Conservation (phyloP, 305 asterid genomes). For the Fraxinus platypoda region DNA sequence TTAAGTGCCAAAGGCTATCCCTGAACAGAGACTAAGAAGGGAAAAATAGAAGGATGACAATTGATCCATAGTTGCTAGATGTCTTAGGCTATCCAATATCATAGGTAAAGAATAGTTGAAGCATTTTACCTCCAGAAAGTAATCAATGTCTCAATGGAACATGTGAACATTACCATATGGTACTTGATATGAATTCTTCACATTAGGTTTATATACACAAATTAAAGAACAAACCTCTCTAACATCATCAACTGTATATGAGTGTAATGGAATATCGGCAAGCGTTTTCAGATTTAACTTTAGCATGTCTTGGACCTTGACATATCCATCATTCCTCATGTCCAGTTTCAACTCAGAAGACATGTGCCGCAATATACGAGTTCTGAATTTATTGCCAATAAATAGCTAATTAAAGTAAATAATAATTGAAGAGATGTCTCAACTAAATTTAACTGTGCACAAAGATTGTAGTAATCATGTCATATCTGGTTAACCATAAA, state of each 20-base stretch:
- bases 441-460: background rate
- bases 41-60: background rate
- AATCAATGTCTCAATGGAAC: background rate
- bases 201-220: background rate
- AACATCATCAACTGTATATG: conserved; percentile 73
- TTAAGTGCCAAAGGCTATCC: background rate
- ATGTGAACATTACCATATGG: background rate
- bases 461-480: background rate
- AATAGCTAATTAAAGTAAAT: background rate
- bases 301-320: conserved; percentile 76
- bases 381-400: conserved; percentile 39
- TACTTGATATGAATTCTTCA: background rate
- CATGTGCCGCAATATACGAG: conserved; percentile 86
- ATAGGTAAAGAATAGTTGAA: background rate
- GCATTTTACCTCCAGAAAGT: background rate
- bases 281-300: conserved; percentile 70
- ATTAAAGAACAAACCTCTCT: conserved; percentile 59
- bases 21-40: background rate
- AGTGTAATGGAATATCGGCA: conserved; percentile 58
- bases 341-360: conserved; percentile 76
- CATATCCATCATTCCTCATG: conserved; percentile 89
- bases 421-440: background rate
- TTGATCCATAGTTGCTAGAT: background rate
- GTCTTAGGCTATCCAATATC: background rate
- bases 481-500: background rate